Base-by-base conservation (phyloP, 441 rosid species). In the Hura crepitans region DNA sequence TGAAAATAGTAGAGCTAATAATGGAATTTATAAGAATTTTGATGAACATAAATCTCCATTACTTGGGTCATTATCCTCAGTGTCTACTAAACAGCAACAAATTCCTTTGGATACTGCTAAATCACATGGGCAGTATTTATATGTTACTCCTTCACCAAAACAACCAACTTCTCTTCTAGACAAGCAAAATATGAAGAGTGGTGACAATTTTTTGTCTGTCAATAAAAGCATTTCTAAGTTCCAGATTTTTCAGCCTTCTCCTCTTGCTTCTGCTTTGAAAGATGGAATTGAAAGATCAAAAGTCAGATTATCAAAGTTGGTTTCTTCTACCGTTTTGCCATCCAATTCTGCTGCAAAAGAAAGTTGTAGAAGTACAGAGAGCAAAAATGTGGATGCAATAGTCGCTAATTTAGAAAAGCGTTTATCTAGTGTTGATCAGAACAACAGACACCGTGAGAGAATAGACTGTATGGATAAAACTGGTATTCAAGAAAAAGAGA, bases 121-220 rank as follows among this genome's bases (percentile, higher is more conserved):
- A 47, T 74, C 85, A 68, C 71, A 76, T 13, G 77, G 74, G 56
- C 73, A 70, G 22, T 39, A 70, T 56, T 64, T 81, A 50, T 71
- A 75, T 74, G 81, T 72, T 47, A 86, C 94, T 76, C 87, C 94
- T 85, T 89, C 91, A 45, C 88, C 93, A 27, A 83, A 78, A 78
- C 82, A 69, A 30, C 68, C 82, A 46, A 81, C 75, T 62, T 79
- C 84, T 63, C 51, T 82, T 76, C 74, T 86, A 75, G 78, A 85
- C 62, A 81, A 76, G 75, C 88, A 77, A 75, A 83, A 74, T 65
- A 72, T 60, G 57, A 85, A 74, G 72, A 79, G 65, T 65, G 80
- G 78, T 70, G 82, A 73, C 27, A 75, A 75, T 69, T 46, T 80
- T 73, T 69, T 85, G 54, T 82, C 87, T 45, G 72, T 80, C 55